Base-by-base conservation (phyloP, 371 early-diverging fungal genomes). In the Mucor irregularis region DNA sequence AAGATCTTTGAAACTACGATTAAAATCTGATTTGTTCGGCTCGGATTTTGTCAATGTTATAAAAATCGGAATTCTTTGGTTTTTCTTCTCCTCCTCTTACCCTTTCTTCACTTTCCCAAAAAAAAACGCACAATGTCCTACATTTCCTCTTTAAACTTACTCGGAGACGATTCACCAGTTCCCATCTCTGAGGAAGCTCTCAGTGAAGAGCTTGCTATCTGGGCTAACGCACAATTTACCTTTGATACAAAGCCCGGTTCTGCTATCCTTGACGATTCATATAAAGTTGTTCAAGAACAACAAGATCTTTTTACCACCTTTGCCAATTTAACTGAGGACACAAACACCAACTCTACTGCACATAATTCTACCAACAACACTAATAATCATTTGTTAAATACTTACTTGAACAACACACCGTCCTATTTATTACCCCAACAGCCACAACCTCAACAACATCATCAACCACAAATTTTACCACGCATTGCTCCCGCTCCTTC, bases 141-240 rank as follows among this genome's bases (percentile, higher is more conserved):
- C 47, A 78, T 78, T 47, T 69, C 73, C 19, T 64, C 68, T 16
- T 59, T 78, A 25, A 78, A 78, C 47, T 49, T 72, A 43, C 66
- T 76, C 22, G 59, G 62, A 5, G 64, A 64, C 37, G 73, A 73
- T 26, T 65, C 75, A 11, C 74, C 78, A 31, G 56, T 57, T 29
- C 62, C 62, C 29, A 44, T 70, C 38, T 56, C 65, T 7, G 78
- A 78, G 40, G 78, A 78, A 49, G 42, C 70, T 0, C 59, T 74
- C 29, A 56, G 55, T 17, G 75, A 73, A 21, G 78, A 78, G 28
- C 58, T 78, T 17, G 61, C 74, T 22, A 44, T 87, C 13, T 90
- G 91, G 91, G 81, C 89, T 17, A 87, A 85, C 58, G 85, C 87
- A 17, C 85, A 88, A 63, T 88, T 89, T 62, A 83, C 80, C 33